These are phyloP conservation scores for Fusarium redolens DNA, from an alignment of 2,329 filamentous ascomycete species.

Conservation along the genomic window DNA sequence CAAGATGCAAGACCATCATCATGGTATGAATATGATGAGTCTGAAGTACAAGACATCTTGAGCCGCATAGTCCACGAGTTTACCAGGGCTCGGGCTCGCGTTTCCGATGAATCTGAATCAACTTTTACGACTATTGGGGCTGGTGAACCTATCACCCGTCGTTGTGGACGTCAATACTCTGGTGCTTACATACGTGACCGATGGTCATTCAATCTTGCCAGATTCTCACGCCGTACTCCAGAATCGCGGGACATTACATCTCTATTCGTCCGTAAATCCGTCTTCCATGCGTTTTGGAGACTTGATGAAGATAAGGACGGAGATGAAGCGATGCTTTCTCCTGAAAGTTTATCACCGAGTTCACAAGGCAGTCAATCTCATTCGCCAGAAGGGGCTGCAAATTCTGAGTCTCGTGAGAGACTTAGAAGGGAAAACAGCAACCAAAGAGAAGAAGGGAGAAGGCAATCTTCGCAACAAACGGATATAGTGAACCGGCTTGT, in stretches of 20 bases:
- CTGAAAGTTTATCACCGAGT: not conserved
- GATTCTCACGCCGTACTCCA: not conserved
- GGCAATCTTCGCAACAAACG: not conserved
- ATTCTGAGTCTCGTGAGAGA: not conserved
- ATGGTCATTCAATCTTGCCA: not conserved
- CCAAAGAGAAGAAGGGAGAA: not conserved
- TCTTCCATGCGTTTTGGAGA: constrained; percentile 10
- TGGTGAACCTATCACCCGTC: not conserved
- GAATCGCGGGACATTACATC: constrained; percentile 2
- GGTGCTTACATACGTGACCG: not conserved
- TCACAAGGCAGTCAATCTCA: not conserved
- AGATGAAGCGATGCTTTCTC: not conserved
- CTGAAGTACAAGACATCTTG: not conserved
- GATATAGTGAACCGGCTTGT: not conserved
- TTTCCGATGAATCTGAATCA: not conserved
- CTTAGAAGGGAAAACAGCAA: not conserved
- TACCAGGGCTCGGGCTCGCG: not conserved
- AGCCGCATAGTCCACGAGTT: not conserved
- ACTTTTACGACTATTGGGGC: not conserved
- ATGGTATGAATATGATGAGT: not conserved
- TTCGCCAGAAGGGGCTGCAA: not conserved
- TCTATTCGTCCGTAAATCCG: constrained; percentile 8
- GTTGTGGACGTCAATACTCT: constrained; percentile 6
- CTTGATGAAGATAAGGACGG: not conserved
- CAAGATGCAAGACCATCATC: not conserved